Conservation (phyloP, 176 grass and related monocot genomes). For the Oryza meyeriana region DNA sequence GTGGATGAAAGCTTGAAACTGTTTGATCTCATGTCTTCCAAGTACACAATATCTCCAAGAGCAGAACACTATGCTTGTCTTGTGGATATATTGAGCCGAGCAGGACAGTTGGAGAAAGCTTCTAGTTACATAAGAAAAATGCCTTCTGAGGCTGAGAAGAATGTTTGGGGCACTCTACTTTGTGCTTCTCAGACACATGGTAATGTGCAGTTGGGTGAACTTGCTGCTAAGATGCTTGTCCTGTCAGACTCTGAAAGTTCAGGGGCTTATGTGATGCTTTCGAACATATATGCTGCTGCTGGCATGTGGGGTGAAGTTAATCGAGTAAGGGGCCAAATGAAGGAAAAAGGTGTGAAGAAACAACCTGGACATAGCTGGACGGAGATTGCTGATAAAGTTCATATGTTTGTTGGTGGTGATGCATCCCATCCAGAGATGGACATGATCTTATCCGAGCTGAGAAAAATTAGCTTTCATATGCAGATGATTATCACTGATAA, state of each 20-base stretch:
- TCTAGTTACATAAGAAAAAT: constrained; percentile 68
- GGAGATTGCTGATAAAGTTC: constrained; percentile 75
- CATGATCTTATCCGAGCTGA: constrained; percentile 53
- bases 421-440: constrained; percentile 78
- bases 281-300: constrained; percentile 86
- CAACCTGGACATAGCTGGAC: constrained; percentile 88
- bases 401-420: constrained; percentile 82
- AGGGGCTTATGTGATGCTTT: constrained; percentile 82
- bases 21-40: constrained; percentile 72
- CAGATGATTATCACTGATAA: constrained; percentile 44
- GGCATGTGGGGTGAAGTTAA: constrained; percentile 84
- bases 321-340: constrained; percentile 74
- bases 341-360: constrained; percentile 83
- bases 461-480: constrained; percentile 81
- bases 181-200: constrained; percentile 60
- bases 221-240: constrained; percentile 74
- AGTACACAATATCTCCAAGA: constrained; percentile 49
- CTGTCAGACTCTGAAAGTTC: constrained; percentile 57
- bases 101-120: constrained; percentile 71
- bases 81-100: constrained; percentile 76
- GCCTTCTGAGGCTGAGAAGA: constrained; percentile 62
- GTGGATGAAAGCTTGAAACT: constrained; percentile 73
- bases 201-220: constrained; percentile 75
- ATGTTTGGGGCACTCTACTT: constrained; percentile 68
- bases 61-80: constrained; percentile 82